These are phyloP conservation scores for Cicer cuneatum DNA, from an alignment of 306 rosid species.

Conservation along the genomic window DNA sequence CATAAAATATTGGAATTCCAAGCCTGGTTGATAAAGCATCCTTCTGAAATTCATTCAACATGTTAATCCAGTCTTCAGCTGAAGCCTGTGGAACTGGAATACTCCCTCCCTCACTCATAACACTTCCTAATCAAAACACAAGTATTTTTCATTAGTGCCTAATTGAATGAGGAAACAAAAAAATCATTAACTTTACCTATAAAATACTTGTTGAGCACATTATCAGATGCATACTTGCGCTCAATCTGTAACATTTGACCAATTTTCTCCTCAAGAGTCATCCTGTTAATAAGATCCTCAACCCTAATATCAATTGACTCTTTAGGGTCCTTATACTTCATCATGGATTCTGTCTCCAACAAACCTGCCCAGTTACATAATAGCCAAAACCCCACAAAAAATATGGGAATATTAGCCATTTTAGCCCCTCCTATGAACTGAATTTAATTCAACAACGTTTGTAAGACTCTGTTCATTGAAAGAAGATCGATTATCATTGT, in stretches of 20 bases:
- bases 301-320: conserved; percentile 37
- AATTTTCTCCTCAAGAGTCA: conserved; percentile 56
- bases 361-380: conserved; percentile 26
- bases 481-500: not conserved
- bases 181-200: conserved; percentile 38
- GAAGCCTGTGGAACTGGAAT: conserved; percentile 54
- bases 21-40: conserved; percentile 56
- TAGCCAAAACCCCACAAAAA: conserved; percentile 41
- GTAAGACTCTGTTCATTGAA: not conserved
- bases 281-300: conserved; percentile 47
- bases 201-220: conserved; percentile 43
- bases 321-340: conserved; percentile 48
- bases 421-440: not conserved
- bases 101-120: conserved; percentile 63
- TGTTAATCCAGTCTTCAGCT: conserved; percentile 55
- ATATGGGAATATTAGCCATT: conserved; percentile 43
- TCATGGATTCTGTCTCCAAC: conserved; percentile 43
- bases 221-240: conserved; percentile 44
- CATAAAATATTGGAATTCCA: conserved; percentile 61
- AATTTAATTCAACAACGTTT: conserved; percentile 22
- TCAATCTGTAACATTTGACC: conserved; percentile 61
- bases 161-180: conserved; percentile 4
- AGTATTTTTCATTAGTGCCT: not conserved
- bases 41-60: conserved; percentile 60
- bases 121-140: conserved; percentile 52